These are phyloP conservation scores for Lentinula novae-zelandiae DNA, from an alignment of 1,284 basidiomycete genomes.

Conservation along the genomic window DNA sequence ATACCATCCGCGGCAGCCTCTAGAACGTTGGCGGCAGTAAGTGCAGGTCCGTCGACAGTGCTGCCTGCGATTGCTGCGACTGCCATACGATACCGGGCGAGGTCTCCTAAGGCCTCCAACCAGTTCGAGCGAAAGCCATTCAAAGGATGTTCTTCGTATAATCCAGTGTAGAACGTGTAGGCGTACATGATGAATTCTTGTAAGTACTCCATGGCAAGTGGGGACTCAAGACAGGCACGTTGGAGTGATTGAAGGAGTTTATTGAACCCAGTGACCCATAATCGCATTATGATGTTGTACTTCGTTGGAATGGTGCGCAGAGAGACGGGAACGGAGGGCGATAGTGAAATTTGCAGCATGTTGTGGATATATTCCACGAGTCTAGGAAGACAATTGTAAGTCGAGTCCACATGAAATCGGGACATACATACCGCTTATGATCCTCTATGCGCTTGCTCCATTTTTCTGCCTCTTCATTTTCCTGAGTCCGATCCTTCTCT, in stretches of 20 bases:
- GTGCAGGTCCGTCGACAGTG: constrained; percentile 31
- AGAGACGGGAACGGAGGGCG: constrained; percentile 84
- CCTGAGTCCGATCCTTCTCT: constrained; percentile 37
- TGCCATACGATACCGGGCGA: constrained; percentile 93
- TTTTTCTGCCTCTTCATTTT: constrained; percentile 54
- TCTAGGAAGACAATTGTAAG: constrained; percentile 25
- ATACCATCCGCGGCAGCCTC: constrained; percentile 29
- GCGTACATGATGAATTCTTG: constrained; percentile 93
- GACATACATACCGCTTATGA: constrained; percentile 60
- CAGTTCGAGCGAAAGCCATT: constrained; percentile 75
- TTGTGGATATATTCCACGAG: constrained; percentile 88
- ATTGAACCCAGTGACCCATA: constrained; percentile 93
- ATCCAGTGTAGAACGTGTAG: constrained; percentile 89
- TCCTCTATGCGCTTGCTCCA: constrained; percentile 64
- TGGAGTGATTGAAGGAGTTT: constrained; percentile 88
- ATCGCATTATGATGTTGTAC: constrained; percentile 91
- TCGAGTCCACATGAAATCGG: constrained; percentile 2
- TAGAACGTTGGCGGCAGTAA: constrained; percentile 46
- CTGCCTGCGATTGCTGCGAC: constrained; percentile 68
- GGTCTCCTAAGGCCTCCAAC: constrained; percentile 95
- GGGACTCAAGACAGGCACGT: constrained; percentile 66
- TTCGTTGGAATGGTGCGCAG: constrained; percentile 86
- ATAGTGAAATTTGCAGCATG: constrained; percentile 82
- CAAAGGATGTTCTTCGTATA: constrained; percentile 82
- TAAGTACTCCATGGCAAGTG: constrained; percentile 70